Base-by-base conservation (phyloP, 192 early-diverging fungal species). In the Backusella tuberculispora region DNA sequence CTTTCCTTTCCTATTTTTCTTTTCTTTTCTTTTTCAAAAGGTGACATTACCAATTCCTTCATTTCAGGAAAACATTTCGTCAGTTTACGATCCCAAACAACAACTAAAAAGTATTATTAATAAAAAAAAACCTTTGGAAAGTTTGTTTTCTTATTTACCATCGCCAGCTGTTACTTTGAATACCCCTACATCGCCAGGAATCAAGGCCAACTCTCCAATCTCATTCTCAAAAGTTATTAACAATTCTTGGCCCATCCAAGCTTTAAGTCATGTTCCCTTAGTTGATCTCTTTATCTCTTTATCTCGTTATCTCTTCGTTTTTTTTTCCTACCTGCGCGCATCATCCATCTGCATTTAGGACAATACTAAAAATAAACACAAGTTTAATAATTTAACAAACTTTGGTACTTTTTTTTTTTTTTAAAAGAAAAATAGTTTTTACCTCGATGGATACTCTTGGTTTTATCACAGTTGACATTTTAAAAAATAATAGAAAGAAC, bases 191-290 rank as follows among this genome's bases (percentile, higher is more conserved):
- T 79, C 84, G 44, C 88, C 84, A 47, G 91, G 91, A 12, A 93
- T 85, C 41, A 93, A 74, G 9, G 90, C 88, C 3, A 93, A 82
- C 71, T 93, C 90, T 14, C 91, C 91, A 40, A 93, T 80, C 0
- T 70, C 74, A 56, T 84, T 86, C 46, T 80, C 81, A 72, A 93
- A 93, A 13, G 91, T 93, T 9, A 87, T 82, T 41, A 93, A 79
- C 15, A 93, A 79, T 70, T 93, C 91, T 56, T 93, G 91, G 13
- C 88, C 89, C 79, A 85, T 85, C 91, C 91, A 93, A 56, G 87
- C 91, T 74, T 50, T 50, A 24, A 26, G 21, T 1, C 13, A 42
- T 60, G 37, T 41, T 34, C 29, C 29, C 0, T 34, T 34, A 34
- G 29, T 67, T 56, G 29, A 66, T 47, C 19, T 48, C 0, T 34